phyloP scores from a whole-genome alignment of 371 early-diverging fungal genomes.

The Mucor circinelloides region DNA sequence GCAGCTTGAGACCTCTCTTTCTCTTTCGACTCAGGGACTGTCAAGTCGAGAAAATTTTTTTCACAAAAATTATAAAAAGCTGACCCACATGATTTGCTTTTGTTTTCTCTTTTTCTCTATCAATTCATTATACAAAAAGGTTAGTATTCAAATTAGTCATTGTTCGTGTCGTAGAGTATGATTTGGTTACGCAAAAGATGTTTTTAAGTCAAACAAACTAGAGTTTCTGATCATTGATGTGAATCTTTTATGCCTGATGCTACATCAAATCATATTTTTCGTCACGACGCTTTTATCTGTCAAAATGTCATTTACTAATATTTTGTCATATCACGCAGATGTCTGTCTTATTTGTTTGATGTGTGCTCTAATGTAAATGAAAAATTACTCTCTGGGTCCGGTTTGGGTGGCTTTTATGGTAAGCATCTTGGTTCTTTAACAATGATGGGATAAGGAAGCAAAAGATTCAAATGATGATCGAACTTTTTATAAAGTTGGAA shows the following conservation, averaged over 20 bases:
- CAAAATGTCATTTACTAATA: not conserved
- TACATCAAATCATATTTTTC: constrained; percentile 7
- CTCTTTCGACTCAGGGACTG: constrained; percentile 6
- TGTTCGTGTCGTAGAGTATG: not conserved
- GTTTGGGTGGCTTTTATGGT: constrained; percentile 4
- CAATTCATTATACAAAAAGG: constrained; percentile 16
- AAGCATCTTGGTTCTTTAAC: not conserved
- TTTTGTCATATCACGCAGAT: constrained; percentile 7
- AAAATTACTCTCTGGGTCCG: not conserved
- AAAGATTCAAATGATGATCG: constrained; percentile 40
- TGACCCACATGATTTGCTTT: not conserved
- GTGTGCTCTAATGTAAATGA: not conserved
- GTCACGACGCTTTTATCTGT: not conserved
- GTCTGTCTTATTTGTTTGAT: not conserved
- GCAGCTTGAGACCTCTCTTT: no score
- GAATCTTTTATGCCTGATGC: constrained; percentile 50
- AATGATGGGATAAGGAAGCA: not conserved
- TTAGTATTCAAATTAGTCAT: not conserved
- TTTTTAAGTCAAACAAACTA: constrained; percentile 56
- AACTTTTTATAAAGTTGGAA: constrained; percentile 49
- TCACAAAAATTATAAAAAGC: constrained; percentile 15
- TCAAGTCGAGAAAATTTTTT: constrained; percentile 15
- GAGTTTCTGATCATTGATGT: constrained; percentile 60
- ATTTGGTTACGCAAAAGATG: constrained; percentile 41
- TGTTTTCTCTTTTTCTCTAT: not conserved